A percentile compares a stretch with the other conserved stretches of the same genome.
Evolutionary conservation across 371 early-diverging fungal species (phyloP).

Genomic region (Batkoa obscura): DNA sequence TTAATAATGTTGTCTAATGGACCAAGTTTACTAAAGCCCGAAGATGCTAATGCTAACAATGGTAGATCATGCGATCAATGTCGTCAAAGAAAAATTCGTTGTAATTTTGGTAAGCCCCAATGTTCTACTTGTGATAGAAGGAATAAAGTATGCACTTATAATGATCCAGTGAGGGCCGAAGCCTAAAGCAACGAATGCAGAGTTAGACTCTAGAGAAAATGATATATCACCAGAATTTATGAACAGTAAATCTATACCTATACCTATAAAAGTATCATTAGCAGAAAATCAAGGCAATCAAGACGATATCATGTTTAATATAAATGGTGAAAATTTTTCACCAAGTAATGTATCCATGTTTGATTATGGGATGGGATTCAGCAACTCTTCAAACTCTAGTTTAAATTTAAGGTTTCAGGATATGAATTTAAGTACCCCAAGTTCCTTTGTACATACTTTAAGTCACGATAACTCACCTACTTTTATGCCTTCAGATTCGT

Average conservation of each 20-base stretch:
- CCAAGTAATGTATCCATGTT: no score
- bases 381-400: not conserved
- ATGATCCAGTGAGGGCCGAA: conserved; percentile 1
- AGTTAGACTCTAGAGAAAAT: not conserved
- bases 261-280: conserved; percentile 1
- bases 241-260: not conserved
- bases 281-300: not conserved
- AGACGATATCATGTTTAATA: no score
- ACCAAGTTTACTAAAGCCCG: no score
- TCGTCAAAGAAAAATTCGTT: conserved; percentile 1
- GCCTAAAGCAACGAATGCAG: not conserved
- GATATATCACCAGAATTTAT: not conserved
- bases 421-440: no score
- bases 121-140: conserved; percentile 1
- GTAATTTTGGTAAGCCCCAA: conserved; percentile 3
- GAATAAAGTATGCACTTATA: conserved; percentile 3
- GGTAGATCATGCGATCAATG: conserved; percentile 6
- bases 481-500: not conserved
- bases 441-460: no score
- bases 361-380: not conserved
- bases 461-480: not conserved
- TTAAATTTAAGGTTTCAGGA: no score
- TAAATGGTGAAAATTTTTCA: no score
- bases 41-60: no score
- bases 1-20: no score